Base-by-base conservation (phyloP, 139 green algal species). In the Picochlorum costavermella region DNA sequence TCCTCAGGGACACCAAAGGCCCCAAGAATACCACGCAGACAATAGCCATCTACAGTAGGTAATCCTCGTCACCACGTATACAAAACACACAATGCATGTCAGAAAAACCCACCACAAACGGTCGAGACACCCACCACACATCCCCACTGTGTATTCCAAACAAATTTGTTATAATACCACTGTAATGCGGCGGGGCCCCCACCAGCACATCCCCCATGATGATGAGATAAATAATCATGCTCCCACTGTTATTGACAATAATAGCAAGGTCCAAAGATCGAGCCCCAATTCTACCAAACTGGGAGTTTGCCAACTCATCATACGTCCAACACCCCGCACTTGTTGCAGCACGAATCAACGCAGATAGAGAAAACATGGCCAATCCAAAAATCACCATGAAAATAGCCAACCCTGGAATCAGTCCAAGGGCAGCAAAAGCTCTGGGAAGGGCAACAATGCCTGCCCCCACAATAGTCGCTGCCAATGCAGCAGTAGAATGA, bases 171-270 rank as follows among this genome's bases (percentile, higher is more conserved):
- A 76, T 60, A 3, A 76, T 56, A 4, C 70, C 70, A 36, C 57
- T 69, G 45, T 65, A 76, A 46, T 68, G 25, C 16, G 70, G 70
- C 13, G 70, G 25, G 23, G 69, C 70, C 25, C 70, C 70, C 12
- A 49, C 46, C 45, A 76, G 46, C 45, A 76, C 58, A 26, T 76
- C 70, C 9, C 40, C 70, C 11, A 76, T 76, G 33, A 76, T 76
- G 33, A 76, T 72, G 5, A 76, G 53, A 44, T 76, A 76, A 9
- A 76, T 61, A 28, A 75, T 72, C 70, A 76, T 76, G 16, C 59
- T 61, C 4, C 70, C 70, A 6, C 61, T 62, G 14, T 76, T 76
- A 48, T 76, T 76, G 12, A 67, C 23, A 46, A 76, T 57, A 37
- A 76, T 76, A 9, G 70, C 56, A 17, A 61, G 1, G 13, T 64